Conservation (phyloP, 345 rosid species). For the Psidium guajava region DNA sequence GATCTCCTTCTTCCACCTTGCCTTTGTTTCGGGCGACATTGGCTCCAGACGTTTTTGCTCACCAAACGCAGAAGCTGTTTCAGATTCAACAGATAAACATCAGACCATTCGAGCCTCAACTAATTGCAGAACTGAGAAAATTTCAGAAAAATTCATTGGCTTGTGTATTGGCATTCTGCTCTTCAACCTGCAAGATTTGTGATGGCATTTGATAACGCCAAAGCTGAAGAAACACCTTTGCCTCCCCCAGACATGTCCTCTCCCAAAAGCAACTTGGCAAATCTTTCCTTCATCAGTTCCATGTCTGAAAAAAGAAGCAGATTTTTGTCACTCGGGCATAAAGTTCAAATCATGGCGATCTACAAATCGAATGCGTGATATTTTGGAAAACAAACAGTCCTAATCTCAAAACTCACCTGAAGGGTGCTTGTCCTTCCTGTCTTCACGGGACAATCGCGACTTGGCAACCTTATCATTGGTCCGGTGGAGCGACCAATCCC, state of each 20-base stretch:
- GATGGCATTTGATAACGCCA: slow-evolving; percentile 49
- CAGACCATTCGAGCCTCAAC: not conserved
- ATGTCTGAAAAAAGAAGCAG: slow-evolving; percentile 19
- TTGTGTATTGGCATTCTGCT: not conserved
- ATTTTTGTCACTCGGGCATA: too few species aligned
- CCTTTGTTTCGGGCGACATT: slow-evolving; percentile 46
- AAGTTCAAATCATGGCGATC: not conserved
- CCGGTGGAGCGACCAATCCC: slow-evolving; percentile 1
- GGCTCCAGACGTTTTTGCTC: slow-evolving; percentile 40
- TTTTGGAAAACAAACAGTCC: not conserved
- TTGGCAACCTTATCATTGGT: slow-evolving; percentile 19
- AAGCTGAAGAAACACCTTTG: slow-evolving; percentile 65
- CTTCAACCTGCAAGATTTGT: slow-evolving; percentile 17
- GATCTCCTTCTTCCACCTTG: slow-evolving; percentile 55
- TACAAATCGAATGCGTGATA: not conserved
- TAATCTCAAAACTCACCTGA: slow-evolving; percentile 6
- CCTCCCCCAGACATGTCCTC: slow-evolving; percentile 79
- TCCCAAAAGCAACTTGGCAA: slow-evolving; percentile 53
- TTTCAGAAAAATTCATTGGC: not conserved
- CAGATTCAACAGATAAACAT: not conserved
- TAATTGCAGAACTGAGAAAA: not conserved
- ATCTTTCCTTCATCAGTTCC: slow-evolving; percentile 63
- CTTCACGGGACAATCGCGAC: slow-evolving; percentile 10
- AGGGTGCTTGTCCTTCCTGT: slow-evolving; percentile 8
- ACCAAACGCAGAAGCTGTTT: slow-evolving; percentile 20